A percentile compares a stretch with the other conserved stretches of the same genome.
These are phyloP conservation scores for Arctium minus DNA, from an alignment of 129 eudicot species.

Conservation along the genomic window DNA sequence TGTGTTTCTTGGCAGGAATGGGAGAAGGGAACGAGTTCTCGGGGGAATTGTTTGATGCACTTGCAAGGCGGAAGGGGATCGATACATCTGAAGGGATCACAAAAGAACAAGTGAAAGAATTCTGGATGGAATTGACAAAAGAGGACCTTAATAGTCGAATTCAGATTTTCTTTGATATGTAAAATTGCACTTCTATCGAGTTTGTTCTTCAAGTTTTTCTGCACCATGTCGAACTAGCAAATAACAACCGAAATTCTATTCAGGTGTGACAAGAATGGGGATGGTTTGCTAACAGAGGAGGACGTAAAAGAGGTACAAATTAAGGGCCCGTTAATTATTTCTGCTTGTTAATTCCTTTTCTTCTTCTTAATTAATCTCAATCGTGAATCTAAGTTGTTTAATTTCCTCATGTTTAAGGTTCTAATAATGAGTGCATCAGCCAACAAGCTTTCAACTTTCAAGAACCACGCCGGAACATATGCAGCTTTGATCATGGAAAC, in stretches of 20 bases:
- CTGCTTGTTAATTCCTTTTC: not conserved
- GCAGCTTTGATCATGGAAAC: conserved; percentile 96
- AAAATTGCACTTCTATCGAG: conserved; percentile 7
- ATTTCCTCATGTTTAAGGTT: conserved; percentile 48
- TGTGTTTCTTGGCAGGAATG: conserved; percentile 59
- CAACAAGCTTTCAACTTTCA: conserved; percentile 77
- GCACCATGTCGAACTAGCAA: not conserved
- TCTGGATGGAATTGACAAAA: conserved; percentile 81
- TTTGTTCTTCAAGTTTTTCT: not conserved
- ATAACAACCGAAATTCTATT: conserved; percentile 16
- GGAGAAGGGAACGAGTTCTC: conserved; percentile 76
- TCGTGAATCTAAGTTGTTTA: not conserved
- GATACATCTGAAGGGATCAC: conserved; percentile 57
- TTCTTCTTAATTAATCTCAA: not conserved
- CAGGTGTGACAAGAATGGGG: conserved; percentile 99
- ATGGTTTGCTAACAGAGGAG: conserved; percentile 79
- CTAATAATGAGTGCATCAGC: conserved; percentile 94
- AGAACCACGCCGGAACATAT: conserved; percentile 69
- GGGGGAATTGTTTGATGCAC: conserved; percentile 66
- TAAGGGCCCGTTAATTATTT: not conserved
- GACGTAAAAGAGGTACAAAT: conserved; percentile 86
- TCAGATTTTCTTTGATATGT: conserved; percentile 96
- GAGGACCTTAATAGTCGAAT: conserved; percentile 72
- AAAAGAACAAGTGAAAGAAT: conserved; percentile 39
- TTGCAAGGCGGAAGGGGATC: conserved; percentile 62